A percentile compares a stretch with the other conserved stretches of the same genome.
Conservation (phyloP, 1,139 yeast genomes). For the Wickerhamiella pararugosa region DNA sequence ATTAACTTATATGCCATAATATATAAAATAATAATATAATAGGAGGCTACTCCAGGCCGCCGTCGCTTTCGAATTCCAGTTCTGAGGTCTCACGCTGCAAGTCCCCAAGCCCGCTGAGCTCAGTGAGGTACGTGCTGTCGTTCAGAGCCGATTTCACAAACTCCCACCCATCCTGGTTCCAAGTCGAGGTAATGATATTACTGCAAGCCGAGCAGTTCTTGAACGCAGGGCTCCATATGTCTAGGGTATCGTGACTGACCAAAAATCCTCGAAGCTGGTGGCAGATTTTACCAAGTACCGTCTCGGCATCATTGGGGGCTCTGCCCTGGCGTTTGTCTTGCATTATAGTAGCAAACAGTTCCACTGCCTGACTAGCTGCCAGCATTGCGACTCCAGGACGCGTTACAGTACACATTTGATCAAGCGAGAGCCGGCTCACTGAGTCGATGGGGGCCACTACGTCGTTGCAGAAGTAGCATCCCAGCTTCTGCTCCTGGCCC, state of each 20-base stretch:
- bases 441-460: conserved; percentile 89
- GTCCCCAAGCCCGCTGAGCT: conserved; percentile 57
- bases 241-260: conserved; percentile 45
- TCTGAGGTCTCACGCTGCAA: conserved; percentile 63
- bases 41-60: no score
- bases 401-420: conserved; percentile 97
- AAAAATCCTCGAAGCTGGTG: conserved; percentile 86
- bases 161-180: conserved; percentile 50
- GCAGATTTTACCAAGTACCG: conserved; percentile 51
- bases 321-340: conserved; percentile 45
- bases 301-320: conserved; percentile 29
- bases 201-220: conserved; percentile 81
- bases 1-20: no score
- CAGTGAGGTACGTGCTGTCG: conserved; percentile 52
- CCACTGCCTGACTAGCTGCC: conserved; percentile 82
- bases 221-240: conserved; percentile 57
- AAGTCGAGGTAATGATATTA: conserved; percentile 35
- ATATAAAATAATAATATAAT: no score
- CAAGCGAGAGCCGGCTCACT: conserved; percentile 68
- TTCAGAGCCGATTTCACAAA: conserved; percentile 59
- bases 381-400: conserved; percentile 87
- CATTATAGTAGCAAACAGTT: conserved; percentile 54
- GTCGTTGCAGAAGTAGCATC: conserved; percentile 93
- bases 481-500: conserved; percentile 32
- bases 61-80: conserved; percentile 30